Evolutionary conservation across 441 rosid species (phyloP).

Genomic region (Heliophila coronopifolia): DNA sequence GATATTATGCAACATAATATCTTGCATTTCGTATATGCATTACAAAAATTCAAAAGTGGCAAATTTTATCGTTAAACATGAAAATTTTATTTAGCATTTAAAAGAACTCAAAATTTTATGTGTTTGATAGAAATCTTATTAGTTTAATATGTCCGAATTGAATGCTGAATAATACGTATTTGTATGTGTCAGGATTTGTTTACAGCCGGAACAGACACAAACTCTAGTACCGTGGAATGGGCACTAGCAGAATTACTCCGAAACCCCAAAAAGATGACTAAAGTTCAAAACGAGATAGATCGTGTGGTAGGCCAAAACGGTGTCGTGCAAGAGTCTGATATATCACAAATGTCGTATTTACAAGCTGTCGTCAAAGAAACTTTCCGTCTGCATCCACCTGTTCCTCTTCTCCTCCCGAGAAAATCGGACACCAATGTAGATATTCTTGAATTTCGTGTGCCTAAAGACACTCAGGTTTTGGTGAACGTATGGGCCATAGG

Average conservation of each 20-base stretch:
- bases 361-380: slow-evolving; percentile 41
- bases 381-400: slow-evolving; percentile 39
- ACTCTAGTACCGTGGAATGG: slow-evolving; percentile 61
- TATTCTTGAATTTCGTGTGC: slow-evolving; percentile 30
- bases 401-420: slow-evolving; percentile 29
- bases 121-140: too few species aligned
- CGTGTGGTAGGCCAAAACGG: slow-evolving; percentile 25
- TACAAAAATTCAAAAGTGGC: too few species aligned
- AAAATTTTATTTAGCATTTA: too few species aligned
- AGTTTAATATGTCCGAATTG: not conserved
- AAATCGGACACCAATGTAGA: slow-evolving; percentile 20
- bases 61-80: too few species aligned
- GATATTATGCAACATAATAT: too few species aligned
- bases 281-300: slow-evolving; percentile 33
- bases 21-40: too few species aligned
- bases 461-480: slow-evolving; percentile 32
- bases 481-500: slow-evolving; percentile 52
- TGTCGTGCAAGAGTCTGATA: slow-evolving; percentile 28
- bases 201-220: slow-evolving; percentile 43
- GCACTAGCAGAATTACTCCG: slow-evolving; percentile 54
- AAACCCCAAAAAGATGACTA: slow-evolving; percentile 32
- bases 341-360: slow-evolving; percentile 26
- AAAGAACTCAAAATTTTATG: too few species aligned
- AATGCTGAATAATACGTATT: not conserved
- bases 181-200: slow-evolving; percentile 36